Evolutionary conservation across 2,329 filamentous ascomycete species (phyloP).

Genomic region (Penicillium sp.): DNA sequence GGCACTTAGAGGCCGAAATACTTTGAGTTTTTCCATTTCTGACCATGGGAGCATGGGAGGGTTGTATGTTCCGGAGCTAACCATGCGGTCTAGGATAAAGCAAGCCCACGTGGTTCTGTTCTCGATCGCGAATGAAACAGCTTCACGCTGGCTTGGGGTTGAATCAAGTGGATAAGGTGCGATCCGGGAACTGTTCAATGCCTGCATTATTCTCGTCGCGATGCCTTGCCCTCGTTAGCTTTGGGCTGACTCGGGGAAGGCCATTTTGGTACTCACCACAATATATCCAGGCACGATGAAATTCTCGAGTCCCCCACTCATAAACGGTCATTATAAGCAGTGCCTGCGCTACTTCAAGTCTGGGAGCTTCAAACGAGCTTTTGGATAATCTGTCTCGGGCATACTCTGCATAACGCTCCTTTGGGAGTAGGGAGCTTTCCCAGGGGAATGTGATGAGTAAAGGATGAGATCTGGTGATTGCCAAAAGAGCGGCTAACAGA

Average conservation of each 20-base stretch:
- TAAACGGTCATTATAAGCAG: conserved; percentile 47
- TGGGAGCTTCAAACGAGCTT: conserved; percentile 28
- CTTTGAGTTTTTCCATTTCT: conserved; percentile 20
- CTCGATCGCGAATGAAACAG: conserved; percentile 34
- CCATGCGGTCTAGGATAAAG: conserved; percentile 52
- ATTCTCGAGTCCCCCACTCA: conserved; percentile 50
- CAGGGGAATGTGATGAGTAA: conserved; percentile 3
- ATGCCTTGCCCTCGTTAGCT: conserved; percentile 31
- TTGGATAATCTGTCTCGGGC: conserved; percentile 17
- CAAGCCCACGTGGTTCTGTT: conserved; percentile 53
- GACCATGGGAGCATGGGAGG: conserved; percentile 31
- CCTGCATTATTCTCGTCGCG: conserved; percentile 47
- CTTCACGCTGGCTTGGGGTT: conserved; percentile 23
- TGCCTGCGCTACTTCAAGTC: conserved; percentile 43
- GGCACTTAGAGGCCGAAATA: conserved; percentile 17
- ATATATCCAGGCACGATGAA: conserved; percentile 52
- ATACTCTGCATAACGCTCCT: conserved; percentile 18
- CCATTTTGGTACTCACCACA: conserved; percentile 22
- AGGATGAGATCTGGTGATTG: conserved; percentile 10
- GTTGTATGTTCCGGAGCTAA: conserved; percentile 47
- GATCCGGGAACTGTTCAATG: conserved; percentile 13
- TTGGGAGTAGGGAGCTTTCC: conserved; percentile 7
- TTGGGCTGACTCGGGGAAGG: not conserved
- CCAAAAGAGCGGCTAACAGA: conserved; percentile 11
- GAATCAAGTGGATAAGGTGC: conserved; percentile 33